These are phyloP conservation scores for Carpinus viminea DNA, from an alignment of 306 rosid genomes.

Conservation along the genomic window DNA sequence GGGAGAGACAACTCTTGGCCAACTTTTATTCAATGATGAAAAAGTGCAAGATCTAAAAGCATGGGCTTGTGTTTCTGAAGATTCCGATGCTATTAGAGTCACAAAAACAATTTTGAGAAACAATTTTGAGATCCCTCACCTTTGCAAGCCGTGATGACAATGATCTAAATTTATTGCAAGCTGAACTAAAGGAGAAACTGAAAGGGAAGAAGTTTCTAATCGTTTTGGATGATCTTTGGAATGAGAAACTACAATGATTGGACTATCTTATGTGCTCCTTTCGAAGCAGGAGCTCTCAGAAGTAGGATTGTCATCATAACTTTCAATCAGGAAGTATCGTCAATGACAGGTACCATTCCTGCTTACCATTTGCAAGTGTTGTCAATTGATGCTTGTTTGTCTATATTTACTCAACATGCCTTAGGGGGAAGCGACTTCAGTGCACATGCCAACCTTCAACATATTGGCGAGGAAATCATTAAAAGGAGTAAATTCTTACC, in stretches of 20 bases:
- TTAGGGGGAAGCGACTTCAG: background rate
- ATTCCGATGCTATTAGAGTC: no score
- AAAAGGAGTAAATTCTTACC: background rate
- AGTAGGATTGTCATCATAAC: constrained; percentile 8
- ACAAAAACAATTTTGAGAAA: no score
- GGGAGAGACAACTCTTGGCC: no score
- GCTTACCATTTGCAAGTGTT: background rate
- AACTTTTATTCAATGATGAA: no score
- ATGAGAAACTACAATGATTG: background rate
- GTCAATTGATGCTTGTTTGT: constrained; percentile 2
- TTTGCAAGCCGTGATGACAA: no score
- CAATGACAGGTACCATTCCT: background rate
- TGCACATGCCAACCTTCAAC: background rate
- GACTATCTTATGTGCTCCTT: background rate
- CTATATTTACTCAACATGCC: constrained; percentile 4
- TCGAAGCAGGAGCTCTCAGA: constrained; percentile 12
- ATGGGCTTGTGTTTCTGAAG: no score
- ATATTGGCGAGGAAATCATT: background rate
- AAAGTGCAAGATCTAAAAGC: no score
- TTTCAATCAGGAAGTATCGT: background rate
- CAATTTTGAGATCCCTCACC: no score
- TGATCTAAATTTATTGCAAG: background rate
- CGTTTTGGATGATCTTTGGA: constrained; percentile 3
- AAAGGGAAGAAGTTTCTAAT: background rate
- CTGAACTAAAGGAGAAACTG: background rate